Conservation (phyloP, 2,329 filamentous ascomycete genomes). For the Colletotrichum lindemuthianum region DNA sequence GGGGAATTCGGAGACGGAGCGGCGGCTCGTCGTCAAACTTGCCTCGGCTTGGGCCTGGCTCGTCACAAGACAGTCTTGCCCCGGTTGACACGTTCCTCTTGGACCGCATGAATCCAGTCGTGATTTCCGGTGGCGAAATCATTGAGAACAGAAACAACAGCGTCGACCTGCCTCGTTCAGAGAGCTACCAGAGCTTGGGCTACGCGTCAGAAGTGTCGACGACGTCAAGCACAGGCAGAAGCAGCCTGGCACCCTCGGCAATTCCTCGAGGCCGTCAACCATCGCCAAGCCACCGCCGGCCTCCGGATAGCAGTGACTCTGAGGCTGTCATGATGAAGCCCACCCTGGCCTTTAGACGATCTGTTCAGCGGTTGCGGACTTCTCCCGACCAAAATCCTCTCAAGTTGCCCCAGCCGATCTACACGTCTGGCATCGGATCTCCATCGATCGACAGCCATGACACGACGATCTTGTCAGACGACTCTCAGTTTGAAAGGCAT, state of each 20-base stretch:
- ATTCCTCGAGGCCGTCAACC: conserved; percentile 51
- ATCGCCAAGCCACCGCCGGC: conserved; percentile 48
- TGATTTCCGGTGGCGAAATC: conserved; percentile 72
- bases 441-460: conserved; percentile 67
- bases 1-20: conserved; percentile 70
- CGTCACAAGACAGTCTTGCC: conserved; percentile 62
- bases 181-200: conserved; percentile 60
- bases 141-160: conserved; percentile 68
- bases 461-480: conserved; percentile 66
- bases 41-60: conserved; percentile 52
- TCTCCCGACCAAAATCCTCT: conserved; percentile 54
- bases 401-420: conserved; percentile 64
- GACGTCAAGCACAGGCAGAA: conserved; percentile 51
- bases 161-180: conserved; percentile 57
- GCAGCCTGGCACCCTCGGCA: conserved; percentile 65
- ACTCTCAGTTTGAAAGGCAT: conserved; percentile 58
- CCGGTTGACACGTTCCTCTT: conserved; percentile 66
- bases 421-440: conserved; percentile 54
- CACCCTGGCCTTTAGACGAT: conserved; percentile 65
- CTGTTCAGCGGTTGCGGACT: conserved; percentile 60
- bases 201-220: conserved; percentile 53
- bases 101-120: conserved; percentile 72
- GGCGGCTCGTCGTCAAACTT: conserved; percentile 64
- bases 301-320: conserved; percentile 67
- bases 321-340: conserved; percentile 59